Percentiles rank a stretch among this genome's conserved stretches.
Evolutionary conservation across 306 rosid genomes (phyloP).

Genomic region (Clitoria ternatea): DNA sequence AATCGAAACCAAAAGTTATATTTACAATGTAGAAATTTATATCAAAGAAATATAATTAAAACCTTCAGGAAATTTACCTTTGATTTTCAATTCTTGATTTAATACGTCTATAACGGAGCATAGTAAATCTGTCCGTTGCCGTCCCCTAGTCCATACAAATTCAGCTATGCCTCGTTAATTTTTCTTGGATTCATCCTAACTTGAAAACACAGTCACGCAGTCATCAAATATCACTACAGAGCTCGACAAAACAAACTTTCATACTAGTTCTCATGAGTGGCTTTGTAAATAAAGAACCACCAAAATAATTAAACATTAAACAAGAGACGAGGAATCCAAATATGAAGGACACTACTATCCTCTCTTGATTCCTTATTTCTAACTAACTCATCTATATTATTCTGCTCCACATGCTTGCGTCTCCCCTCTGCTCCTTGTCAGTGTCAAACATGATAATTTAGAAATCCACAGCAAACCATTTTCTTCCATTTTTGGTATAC

Average conservation of each 20-base stretch:
- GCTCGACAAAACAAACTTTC: slow-evolving; percentile 1
- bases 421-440: not conserved
- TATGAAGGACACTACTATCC: not conserved
- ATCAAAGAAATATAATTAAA: too few relatives aligned
- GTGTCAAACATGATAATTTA: not conserved
- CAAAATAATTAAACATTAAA: not conserved
- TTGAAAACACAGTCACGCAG: not conserved
- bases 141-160: not conserved
- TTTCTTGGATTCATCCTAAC: not conserved
- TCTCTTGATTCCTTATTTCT: slow-evolving; percentile 9
- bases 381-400: slow-evolving; percentile 12
- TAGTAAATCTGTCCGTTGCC: not conserved
- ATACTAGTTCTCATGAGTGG: not conserved
- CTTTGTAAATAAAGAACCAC: not conserved
- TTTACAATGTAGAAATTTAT: too few relatives aligned
- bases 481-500: slow-evolving; percentile 18
- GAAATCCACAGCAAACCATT: slow-evolving; percentile 12
- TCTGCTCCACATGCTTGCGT: slow-evolving; percentile 12
- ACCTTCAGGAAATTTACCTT: too few relatives aligned
- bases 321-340: not conserved
- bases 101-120: too few relatives aligned
- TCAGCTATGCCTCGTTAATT: not conserved
- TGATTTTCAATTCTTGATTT: too few relatives aligned
- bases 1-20: too few relatives aligned
- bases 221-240: not conserved